Evolutionary conservation across 169 alveolate genomes (phyloP), one percentile per base, ranked within the genome.

Genomic region (Eimeria tenella): DNA sequence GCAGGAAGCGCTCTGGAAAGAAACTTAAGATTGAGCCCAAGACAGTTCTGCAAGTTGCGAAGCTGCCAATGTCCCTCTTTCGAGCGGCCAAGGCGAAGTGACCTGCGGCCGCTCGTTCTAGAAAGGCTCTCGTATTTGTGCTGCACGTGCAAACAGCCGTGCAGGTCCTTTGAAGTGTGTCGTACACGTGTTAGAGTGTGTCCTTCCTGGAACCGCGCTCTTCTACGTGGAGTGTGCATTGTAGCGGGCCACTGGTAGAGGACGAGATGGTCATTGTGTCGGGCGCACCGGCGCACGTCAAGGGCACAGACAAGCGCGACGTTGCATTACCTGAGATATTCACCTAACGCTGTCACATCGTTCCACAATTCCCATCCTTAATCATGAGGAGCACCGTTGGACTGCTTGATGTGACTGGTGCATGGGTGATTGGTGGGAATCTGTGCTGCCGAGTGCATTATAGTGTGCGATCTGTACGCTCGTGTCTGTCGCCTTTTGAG

Each of bases 81-180:
- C 91, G 95, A 23, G 95, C 93, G 49, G 95, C 95, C 68, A 92
- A 92, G 89, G 95, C 95, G 68, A 92, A 92, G 58, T 92, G 92
- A 84, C 81, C 62, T 42, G 92, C 56, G 50, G 90, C 81, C 81
- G 79, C 63, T 31, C 92, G 42, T n/a, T 15, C 21, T 63, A 60
- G 68, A 23, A 63, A 84, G 92, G 63, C 62, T 84, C 60, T 60
- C 42, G 21, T 63, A 60, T 84, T 62, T 84, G 63, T 84, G 81
- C 53, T 84, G 92, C 81, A 63, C 92, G 81, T 81, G 92, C 68
- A 68, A 25, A 23, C 31, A 56, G 49, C 81, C 77, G 81, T 84
- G 92, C 92, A 63, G 60, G 70, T 42, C 60, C 62, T 84, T 84
- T 84, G 92, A 84, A 84, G 50, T 25, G 63, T 49, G 81, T 63